Base-by-base conservation (phyloP, 2,329 filamentous ascomycete species). In the Nigrospora osmanthi region DNA sequence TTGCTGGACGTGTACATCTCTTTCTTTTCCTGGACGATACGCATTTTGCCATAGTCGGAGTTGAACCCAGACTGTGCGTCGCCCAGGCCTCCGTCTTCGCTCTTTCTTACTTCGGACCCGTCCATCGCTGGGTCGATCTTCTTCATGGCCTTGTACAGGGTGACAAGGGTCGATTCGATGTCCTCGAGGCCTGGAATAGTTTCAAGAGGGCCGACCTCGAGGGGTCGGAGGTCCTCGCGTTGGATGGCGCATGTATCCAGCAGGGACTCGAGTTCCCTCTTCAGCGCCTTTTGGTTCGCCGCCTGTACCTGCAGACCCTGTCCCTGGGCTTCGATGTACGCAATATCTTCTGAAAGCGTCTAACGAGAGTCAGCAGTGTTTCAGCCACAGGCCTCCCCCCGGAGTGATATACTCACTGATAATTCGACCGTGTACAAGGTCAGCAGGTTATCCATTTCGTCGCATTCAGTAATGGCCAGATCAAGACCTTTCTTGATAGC, bases 241-340 rank as follows among this genome's bases (percentile, higher is more conserved):
- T 89, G 89, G 46, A 97, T 95, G 11, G 89, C 90, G 45, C 95
- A 90, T 0, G 89, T 96, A 53, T 90, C 83, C 19, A 98, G 76
- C n/a, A 97, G 72, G 32, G 84, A 86, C 61, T 94, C 83, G 2
- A 98, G 76, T 63, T 98, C 93, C 50, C 84, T 87, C 63, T 91
- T 89, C 39, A 98, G 76, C 28, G 95, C 76, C 63, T 95, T 95
- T 62, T 98, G 93, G 57, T 98, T 98, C 35, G 93, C 89, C 16
- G 91, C 91, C 65, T 97, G 93, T 7, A 98, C 91, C 58, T 98
- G 93, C 39, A 98, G 71, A 71, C 93, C 93, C 67, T 98, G 91
- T 7, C 89, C 90, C 65, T 98, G 93, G 2, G 93, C 89, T 68
- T 98, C 93, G 52, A 98, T 97, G 61, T 94, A 97, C 4, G 89